Percentiles rank a stretch among this genome's conserved stretches.
These are phyloP conservation scores for Camellia japonica DNA, from an alignment of 148 eudicot genomes.

Conservation along the genomic window DNA sequence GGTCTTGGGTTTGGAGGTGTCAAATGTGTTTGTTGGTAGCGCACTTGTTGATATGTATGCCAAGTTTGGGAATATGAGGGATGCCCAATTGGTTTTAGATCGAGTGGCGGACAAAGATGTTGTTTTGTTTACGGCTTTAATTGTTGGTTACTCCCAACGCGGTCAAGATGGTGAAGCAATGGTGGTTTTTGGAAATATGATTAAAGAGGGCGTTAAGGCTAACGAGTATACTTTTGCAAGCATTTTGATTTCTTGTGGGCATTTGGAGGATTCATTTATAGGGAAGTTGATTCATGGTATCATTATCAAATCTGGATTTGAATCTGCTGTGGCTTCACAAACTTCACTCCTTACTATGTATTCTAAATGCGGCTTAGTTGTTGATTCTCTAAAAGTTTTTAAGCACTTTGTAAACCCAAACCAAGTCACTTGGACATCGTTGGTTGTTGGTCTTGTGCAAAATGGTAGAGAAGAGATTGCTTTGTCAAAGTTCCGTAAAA, in stretches of 20 bases:
- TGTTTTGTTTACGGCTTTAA: conserved; percentile 36
- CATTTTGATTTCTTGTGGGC: conserved; percentile 39
- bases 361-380: conserved; percentile 38
- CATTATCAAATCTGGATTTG: conserved; percentile 32
- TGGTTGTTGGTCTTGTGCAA: conserved; percentile 41
- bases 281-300: conserved; percentile 42
- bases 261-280: conserved; percentile 21
- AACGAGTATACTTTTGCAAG: conserved; percentile 47
- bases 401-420: conserved; percentile 31
- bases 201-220: conserved; percentile 29
- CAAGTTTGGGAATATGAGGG: conserved; percentile 42
- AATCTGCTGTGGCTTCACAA: conserved; percentile 26
- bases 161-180: conserved; percentile 35
- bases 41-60: conserved; percentile 37
- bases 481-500: conserved; percentile 27
- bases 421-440: conserved; percentile 43
- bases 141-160: conserved; percentile 33
- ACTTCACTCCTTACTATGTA: conserved; percentile 48
- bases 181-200: conserved; percentile 31
- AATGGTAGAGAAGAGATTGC: conserved; percentile 39
- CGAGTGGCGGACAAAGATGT: conserved; percentile 42
- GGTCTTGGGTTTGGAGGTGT: conserved; percentile 40
- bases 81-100: conserved; percentile 33
- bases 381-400: conserved; percentile 36
- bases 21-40: conserved; percentile 40